phyloP scores from a whole-genome alignment of 2,329 filamentous ascomycete species.

The Sporothrix dimorphospora region DNA sequence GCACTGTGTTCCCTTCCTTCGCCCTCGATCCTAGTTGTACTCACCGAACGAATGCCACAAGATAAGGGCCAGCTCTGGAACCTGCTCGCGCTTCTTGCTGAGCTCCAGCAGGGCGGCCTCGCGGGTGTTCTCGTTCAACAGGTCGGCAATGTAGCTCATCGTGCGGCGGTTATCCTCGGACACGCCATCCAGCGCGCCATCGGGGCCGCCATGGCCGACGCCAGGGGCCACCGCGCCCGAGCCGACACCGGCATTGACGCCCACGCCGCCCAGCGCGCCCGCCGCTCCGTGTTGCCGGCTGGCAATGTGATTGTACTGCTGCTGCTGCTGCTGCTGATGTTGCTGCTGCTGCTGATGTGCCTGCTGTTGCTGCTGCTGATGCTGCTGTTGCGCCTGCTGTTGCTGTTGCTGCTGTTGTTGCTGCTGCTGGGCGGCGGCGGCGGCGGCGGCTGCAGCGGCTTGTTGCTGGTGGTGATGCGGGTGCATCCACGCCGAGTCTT shows the following conservation, averaged over 20 bases:
- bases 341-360: slow-evolving; percentile 63
- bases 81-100: slow-evolving; percentile 98
- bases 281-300: slow-evolving; percentile 26
- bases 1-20: background rate
- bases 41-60: slow-evolving; percentile 98
- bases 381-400: slow-evolving; percentile 63
- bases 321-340: slow-evolving; percentile 58
- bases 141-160: slow-evolving; percentile 89
- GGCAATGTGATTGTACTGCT: slow-evolving; percentile 75
- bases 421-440: slow-evolving; percentile 39
- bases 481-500: slow-evolving; percentile 70
- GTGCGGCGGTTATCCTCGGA: slow-evolving; percentile 91
- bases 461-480: slow-evolving; percentile 71
- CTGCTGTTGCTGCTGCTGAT: slow-evolving; percentile 63
- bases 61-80: slow-evolving; percentile 92
- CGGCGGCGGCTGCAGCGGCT: slow-evolving; percentile 46
- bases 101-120: slow-evolving; percentile 92
- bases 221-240: slow-evolving; percentile 58
- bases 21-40: slow-evolving; percentile 37
- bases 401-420: slow-evolving; percentile 63
- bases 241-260: slow-evolving; percentile 59
- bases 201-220: slow-evolving; percentile 54
- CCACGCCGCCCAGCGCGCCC: slow-evolving; percentile 52
- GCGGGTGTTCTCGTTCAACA: slow-evolving; percentile 82
- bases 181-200: slow-evolving; percentile 64